phyloP scores from a whole-genome alignment of 345 rosid species.

The Corchorus capsularis region DNA sequence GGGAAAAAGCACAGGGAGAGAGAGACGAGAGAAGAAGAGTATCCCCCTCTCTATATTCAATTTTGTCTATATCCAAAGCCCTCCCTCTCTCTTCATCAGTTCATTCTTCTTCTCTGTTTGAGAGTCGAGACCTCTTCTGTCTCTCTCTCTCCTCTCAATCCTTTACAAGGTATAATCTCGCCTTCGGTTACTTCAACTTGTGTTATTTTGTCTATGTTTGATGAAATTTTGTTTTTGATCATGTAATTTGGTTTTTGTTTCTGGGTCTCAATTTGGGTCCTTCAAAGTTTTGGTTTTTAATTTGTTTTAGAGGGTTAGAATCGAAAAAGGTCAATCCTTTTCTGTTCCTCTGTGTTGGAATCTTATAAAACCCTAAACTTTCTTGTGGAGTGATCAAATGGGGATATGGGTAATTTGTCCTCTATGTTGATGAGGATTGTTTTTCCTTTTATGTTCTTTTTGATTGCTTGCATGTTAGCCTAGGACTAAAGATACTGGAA shows the following conservation, averaged over 20 bases:
- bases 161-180: background rate
- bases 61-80: background rate
- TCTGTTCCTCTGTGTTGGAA: background rate
- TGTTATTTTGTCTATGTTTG: background rate
- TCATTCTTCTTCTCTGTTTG: background rate
- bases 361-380: conserved; percentile 17
- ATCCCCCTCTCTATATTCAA: background rate
- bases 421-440: background rate
- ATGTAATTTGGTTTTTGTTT: background rate
- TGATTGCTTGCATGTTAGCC: background rate
- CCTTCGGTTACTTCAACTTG: background rate
- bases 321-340: background rate
- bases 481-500: background rate
- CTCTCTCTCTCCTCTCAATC: background rate
- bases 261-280: background rate
- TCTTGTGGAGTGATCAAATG: background rate
- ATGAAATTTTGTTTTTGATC: background rate
- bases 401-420: background rate
- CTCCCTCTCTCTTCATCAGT: background rate
- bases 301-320: background rate
- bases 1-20: background rate
- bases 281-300: conserved; percentile 7
- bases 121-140: background rate
- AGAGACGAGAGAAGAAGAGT: background rate
- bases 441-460: background rate